These are phyloP conservation scores for Blastobotrys arbuscula DNA, from an alignment of 1,139 yeast species.

Conservation along the genomic window DNA sequence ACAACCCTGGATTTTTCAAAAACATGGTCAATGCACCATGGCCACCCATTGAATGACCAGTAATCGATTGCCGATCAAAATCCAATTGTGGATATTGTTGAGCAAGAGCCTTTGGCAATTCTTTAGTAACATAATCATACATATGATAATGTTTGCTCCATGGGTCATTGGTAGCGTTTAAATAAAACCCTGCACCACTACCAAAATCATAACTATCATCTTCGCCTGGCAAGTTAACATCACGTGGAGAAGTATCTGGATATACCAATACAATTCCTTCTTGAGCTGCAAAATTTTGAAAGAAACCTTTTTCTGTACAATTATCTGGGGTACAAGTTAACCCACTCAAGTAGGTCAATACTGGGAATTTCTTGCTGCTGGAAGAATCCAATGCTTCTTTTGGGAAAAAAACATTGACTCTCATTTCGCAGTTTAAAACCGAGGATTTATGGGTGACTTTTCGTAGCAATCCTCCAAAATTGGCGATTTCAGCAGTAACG, in stretches of 20 bases:
- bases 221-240: constrained; percentile 77
- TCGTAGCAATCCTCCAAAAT: constrained; percentile 70
- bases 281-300: constrained; percentile 75
- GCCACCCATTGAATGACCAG: constrained; percentile 99
- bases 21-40: constrained; percentile 84
- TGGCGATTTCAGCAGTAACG: constrained; percentile 40
- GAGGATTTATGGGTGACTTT: constrained; percentile 71
- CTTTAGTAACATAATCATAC: constrained; percentile 78
- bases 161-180: constrained; percentile 72
- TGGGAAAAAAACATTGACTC: constrained; percentile 78
- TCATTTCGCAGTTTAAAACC: constrained; percentile 67
- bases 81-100: constrained; percentile 41
- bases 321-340: constrained; percentile 91
- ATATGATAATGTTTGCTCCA: constrained; percentile 72
- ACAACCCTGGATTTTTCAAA: constrained; percentile 65
- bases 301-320: constrained; percentile 90
- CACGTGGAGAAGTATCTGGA: constrained; percentile 97
- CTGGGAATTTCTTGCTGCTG: constrained; percentile 47
- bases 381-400: constrained; percentile 40
- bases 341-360: constrained; percentile 77
- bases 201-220: constrained; percentile 89
- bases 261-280: constrained; percentile 83
- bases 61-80: constrained; percentile 57
- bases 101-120: constrained; percentile 52
- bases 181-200: constrained; percentile 90